Percentiles rank a stretch among this genome's conserved stretches.
phyloP scores from a whole-genome alignment of 2,329 filamentous ascomycete genomes.

The Cordyceps farinosa region DNA sequence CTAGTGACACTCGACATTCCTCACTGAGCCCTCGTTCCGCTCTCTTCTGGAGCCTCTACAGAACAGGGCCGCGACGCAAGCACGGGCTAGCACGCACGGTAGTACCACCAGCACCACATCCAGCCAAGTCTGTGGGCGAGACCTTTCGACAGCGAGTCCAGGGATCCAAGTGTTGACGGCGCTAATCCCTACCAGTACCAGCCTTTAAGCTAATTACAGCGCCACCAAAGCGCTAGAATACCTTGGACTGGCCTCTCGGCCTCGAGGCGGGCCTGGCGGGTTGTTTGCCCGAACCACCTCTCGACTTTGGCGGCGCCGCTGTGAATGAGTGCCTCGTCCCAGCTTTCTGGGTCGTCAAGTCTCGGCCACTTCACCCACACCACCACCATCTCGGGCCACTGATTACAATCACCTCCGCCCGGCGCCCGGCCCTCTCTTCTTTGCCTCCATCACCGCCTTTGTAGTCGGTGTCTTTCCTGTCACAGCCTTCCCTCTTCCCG shows the following conservation, averaged over 20 bases:
- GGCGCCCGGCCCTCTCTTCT: not conserved
- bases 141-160: conserved; percentile 15
- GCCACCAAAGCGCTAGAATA: conserved; percentile 11
- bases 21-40: not conserved
- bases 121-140: conserved; percentile 14
- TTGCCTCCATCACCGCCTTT: conserved; percentile 14
- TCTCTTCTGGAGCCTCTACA: not conserved
- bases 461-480: not conserved
- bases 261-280: not conserved
- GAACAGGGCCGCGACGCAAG: not conserved
- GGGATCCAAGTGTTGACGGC: conserved; percentile 9
- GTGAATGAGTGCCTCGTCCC: conserved; percentile 3
- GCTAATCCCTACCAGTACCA: conserved; percentile 16
- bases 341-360: conserved; percentile 15
- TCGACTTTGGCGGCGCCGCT: not conserved
- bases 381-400: conserved; percentile 11
- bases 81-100: not conserved
- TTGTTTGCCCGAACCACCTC: not conserved
- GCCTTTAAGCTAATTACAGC: conserved; percentile 14
- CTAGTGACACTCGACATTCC: conserved; percentile 10
- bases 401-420: conserved; percentile 4
- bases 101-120: not conserved
- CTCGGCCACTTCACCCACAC: conserved; percentile 12
- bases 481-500: not conserved
- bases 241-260: not conserved